Conservation (phyloP, 2,329 filamentous ascomycete genomes). For the Calonectria honghensis region DNA sequence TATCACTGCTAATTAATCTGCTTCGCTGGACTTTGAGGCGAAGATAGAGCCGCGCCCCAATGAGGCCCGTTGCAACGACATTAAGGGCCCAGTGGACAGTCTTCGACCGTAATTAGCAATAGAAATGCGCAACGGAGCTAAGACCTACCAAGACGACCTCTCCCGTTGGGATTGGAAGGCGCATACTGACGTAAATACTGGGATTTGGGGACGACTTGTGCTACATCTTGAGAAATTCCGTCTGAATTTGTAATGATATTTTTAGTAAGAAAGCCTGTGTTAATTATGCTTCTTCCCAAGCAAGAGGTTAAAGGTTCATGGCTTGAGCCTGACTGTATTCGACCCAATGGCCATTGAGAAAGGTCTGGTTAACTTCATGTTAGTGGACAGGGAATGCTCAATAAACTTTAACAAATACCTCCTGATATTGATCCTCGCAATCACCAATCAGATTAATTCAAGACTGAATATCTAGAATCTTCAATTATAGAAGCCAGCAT, state of each 20-base stretch:
- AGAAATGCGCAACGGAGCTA: no score
- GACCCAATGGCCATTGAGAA: neutral
- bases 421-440: no score
- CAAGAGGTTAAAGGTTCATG: neutral
- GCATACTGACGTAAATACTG: neutral
- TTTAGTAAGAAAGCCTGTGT: neutral
- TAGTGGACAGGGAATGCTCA: no score
- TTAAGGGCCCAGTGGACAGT: neutral
- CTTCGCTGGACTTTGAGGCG: neutral
- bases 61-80: neutral
- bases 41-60: constrained; percentile 1
- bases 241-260: neutral
- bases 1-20: neutral
- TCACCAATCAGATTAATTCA: no score
- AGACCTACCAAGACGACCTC: neutral
- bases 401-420: no score
- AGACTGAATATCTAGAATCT: no score
- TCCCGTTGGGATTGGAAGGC: neutral
- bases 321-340: neutral
- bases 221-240: no score
- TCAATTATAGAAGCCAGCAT: no score
- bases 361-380: no score
- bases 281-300: neutral
- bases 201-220: neutral
- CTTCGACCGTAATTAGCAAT: neutral